A percentile compares a stretch with the other conserved stretches of the same genome.
Evolutionary conservation across 495 filamentous ascomycete genomes (phyloP).

Genomic region (Penicillium egyptiacum): DNA sequence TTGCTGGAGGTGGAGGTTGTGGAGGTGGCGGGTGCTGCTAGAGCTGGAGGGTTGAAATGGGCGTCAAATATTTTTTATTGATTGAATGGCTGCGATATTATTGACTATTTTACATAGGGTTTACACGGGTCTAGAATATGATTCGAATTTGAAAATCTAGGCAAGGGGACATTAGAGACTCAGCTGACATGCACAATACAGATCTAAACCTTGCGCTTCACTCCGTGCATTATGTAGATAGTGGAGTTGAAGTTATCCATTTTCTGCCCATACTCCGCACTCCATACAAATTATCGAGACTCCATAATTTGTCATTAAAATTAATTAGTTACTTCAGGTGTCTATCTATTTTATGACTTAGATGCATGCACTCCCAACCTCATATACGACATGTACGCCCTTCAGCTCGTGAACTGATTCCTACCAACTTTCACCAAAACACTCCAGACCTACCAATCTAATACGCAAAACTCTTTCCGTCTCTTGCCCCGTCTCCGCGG

Average conservation of each 20-base stretch:
- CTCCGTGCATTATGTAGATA: not conserved
- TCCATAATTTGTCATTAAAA: not conserved
- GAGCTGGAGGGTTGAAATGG: not conserved
- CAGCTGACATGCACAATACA: not conserved
- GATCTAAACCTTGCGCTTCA: not conserved
- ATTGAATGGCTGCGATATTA: not conserved
- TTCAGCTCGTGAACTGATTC: not conserved
- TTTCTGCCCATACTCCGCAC: not conserved
- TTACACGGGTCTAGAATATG: not conserved
- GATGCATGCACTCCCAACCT: not conserved
- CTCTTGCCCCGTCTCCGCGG: conserved; percentile 17
- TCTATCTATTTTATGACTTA: not conserved
- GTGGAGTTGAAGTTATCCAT: not conserved
- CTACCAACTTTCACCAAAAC: not conserved
- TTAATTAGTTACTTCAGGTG: not conserved
- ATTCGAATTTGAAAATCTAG: not conserved
- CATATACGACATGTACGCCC: not conserved
- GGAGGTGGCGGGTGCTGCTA: conserved; percentile 1
- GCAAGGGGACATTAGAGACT: not conserved
- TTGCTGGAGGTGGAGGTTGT: conserved; percentile 3
- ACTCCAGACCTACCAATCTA: conserved; percentile 13
- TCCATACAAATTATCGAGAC: not conserved
- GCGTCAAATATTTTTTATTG: not conserved
- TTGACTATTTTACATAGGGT: not conserved
- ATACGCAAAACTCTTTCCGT: conserved; percentile 36